Evolutionary conservation across 352 stramenopile species (phyloP).

Genomic region (Phytopythium sindhum): DNA sequence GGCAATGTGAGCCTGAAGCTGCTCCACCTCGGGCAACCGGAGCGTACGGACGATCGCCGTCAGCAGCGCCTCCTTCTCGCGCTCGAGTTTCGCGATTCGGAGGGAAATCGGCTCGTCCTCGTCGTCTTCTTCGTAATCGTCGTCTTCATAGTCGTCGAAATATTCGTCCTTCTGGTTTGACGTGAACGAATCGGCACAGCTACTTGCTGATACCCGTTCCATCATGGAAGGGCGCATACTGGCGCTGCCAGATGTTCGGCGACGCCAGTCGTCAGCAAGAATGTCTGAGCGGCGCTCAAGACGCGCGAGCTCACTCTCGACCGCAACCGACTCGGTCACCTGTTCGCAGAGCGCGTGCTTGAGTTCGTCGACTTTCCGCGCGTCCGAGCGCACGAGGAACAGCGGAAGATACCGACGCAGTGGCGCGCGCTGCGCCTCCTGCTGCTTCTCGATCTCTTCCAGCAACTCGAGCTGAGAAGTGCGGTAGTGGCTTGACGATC

Average conservation of each 20-base stretch:
- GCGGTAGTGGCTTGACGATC: constrained; percentile 36
- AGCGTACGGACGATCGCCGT: constrained; percentile 38
- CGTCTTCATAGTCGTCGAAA: constrained; percentile 5
- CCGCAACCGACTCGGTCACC: constrained; percentile 43
- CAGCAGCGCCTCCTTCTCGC: constrained; percentile 58
- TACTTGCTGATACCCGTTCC: constrained; percentile 21
- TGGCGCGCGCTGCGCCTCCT: constrained; percentile 35
- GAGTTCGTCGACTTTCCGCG: constrained; percentile 37
- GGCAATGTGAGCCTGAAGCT: constrained; percentile 71
- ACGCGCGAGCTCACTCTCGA: constrained; percentile 50
- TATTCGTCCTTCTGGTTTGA: constrained; percentile 8
- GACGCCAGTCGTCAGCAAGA: constrained; percentile 42
- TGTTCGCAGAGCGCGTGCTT: constrained; percentile 57
- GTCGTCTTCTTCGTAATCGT: constrained; percentile 13
- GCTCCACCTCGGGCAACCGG: constrained; percentile 46
- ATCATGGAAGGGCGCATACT: constrained; percentile 9
- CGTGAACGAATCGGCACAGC: constrained; percentile 9
- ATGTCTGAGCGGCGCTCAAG: constrained; percentile 55
- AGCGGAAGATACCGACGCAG: constrained; percentile 56
- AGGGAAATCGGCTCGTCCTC: constrained; percentile 28
- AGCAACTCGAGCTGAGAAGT: constrained; percentile 62
- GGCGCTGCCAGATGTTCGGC: constrained; percentile 27
- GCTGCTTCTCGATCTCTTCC: constrained; percentile 54
- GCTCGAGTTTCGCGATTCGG: constrained; percentile 46
- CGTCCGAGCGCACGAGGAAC: constrained; percentile 30